A percentile compares a stretch with the other conserved stretches of the same genome.
Evolutionary conservation across 1,284 basidiomycete genomes (phyloP).

Genomic region (Puccinia horiana): DNA sequence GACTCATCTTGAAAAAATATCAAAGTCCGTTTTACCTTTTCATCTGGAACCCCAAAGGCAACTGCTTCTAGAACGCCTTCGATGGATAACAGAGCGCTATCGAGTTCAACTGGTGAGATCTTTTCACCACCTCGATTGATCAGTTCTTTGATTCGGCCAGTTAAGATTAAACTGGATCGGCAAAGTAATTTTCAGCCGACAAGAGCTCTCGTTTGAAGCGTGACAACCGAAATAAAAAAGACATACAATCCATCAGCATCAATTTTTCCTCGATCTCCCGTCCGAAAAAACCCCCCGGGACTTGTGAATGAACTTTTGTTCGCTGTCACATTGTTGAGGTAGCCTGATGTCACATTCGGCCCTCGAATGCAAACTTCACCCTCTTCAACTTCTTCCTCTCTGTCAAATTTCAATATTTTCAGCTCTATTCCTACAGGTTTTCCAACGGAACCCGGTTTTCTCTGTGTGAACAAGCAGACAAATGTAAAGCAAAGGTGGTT

Average conservation of each 20-base stretch:
- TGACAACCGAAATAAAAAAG: not conserved
- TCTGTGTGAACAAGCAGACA: conserved; percentile 49
- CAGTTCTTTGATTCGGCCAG: conserved; percentile 58
- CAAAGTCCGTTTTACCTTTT: conserved; percentile 55
- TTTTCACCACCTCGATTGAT: conserved; percentile 67
- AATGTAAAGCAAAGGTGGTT: not conserved
- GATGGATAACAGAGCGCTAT: conserved; percentile 62
- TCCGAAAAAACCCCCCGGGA: conserved; percentile 63
- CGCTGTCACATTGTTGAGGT: conserved; percentile 61
- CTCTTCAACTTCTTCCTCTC: conserved; percentile 58
- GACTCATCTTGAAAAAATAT: not conserved
- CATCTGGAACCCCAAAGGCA: conserved; percentile 59
- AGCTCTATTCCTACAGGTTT: conserved; percentile 62
- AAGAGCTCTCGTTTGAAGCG: conserved; percentile 62
- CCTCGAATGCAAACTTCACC: conserved; percentile 63
- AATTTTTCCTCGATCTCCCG: conserved; percentile 69
- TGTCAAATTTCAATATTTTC: conserved; percentile 58
- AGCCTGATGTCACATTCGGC: conserved; percentile 62
- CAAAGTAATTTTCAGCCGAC: conserved; percentile 53
- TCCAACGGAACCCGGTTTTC: conserved; percentile 62
- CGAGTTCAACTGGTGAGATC: conserved; percentile 69
- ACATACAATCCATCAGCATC: conserved; percentile 64
- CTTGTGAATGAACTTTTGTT: conserved; percentile 59
- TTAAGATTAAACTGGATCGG: conserved; percentile 48
- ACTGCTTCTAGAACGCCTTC: conserved; percentile 64